Percentiles rank a stretch among this genome's conserved stretches.
Evolutionary conservation across 2,329 filamentous ascomycete genomes (phyloP).

Genomic region (Aspergillus fischeri): DNA sequence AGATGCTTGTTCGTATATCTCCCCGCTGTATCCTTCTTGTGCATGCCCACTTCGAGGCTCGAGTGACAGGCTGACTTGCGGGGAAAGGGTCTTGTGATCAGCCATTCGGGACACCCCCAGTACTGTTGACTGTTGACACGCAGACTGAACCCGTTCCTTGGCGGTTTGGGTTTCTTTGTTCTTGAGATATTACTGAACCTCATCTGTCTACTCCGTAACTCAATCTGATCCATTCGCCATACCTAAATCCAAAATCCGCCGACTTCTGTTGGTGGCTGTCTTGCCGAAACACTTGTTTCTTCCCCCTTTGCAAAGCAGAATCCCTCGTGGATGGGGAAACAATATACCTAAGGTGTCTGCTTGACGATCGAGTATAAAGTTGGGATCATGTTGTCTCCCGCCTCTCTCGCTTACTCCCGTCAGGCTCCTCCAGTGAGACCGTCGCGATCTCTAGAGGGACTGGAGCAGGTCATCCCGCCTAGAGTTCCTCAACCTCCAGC

Average conservation of each 20-base stretch:
- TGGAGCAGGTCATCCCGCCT: slow-evolving; percentile 35
- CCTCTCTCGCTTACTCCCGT: slow-evolving; percentile 16
- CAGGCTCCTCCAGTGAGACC: slow-evolving; percentile 31
- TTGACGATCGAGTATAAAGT: not conserved
- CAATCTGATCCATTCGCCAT: not conserved
- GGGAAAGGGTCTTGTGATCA: not conserved
- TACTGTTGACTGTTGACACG: not conserved
- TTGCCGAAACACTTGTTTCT: not conserved
- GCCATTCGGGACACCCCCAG: not conserved
- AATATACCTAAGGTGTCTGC: not conserved
- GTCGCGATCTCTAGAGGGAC: slow-evolving; percentile 34
- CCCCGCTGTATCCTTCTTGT: slow-evolving; percentile 1
- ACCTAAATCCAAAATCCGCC: not conserved
- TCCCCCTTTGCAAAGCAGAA: not conserved
- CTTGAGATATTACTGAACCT: not conserved
- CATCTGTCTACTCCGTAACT: not conserved
- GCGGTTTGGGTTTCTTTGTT: not conserved
- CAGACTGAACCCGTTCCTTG: not conserved
- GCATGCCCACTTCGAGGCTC: not conserved
- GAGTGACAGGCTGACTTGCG: not conserved
- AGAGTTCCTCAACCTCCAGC: slow-evolving; percentile 10
- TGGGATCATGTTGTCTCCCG: slow-evolving; percentile 20
- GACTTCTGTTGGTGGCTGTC: not conserved
- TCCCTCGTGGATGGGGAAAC: not conserved
- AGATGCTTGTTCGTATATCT: not conserved